A percentile compares a stretch with the other conserved stretches of the same genome.
Evolutionary conservation across 2,329 filamentous ascomycete genomes (phyloP).

Genomic region (Curvularia spicifera): DNA sequence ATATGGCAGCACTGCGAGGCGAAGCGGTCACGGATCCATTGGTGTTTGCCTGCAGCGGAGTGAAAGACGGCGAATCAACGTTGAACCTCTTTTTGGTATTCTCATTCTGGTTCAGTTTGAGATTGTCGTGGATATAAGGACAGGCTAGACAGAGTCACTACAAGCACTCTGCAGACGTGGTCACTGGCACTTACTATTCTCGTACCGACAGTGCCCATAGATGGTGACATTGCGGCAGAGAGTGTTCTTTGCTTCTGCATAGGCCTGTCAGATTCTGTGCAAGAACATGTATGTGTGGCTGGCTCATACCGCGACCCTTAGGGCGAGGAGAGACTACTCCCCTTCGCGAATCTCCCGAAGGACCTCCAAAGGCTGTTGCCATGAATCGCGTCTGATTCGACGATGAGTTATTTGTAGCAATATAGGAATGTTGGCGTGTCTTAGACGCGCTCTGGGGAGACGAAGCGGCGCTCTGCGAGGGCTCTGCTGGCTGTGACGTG

Average conservation of each 20-base stretch:
- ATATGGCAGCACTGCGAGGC: constrained; percentile 76
- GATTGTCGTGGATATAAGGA: constrained; percentile 84
- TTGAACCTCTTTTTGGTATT: constrained; percentile 78
- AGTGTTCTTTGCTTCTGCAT: constrained; percentile 76
- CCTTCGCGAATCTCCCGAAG: constrained; percentile 51
- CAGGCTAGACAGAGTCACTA: constrained; percentile 57
- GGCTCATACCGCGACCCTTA: constrained; percentile 51
- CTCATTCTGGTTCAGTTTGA: constrained; percentile 65
- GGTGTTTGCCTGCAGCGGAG: constrained; percentile 65
- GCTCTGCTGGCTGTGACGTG: constrained; percentile 28
- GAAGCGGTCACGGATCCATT: constrained; percentile 55
- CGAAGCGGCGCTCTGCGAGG: constrained; percentile 21
- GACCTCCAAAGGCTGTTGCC: constrained; percentile 46
- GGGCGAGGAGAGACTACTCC: constrained; percentile 52
- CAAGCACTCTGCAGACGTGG: constrained; percentile 10
- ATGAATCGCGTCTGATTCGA: constrained; percentile 40
- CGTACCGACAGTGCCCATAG: constrained; percentile 90
- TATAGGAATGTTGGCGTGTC: constrained; percentile 24
- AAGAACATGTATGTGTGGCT: constrained; percentile 9
- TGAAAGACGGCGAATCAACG: constrained; percentile 96
- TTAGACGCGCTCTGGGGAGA: constrained; percentile 29
- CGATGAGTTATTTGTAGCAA: constrained; percentile 25
- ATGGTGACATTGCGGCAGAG: constrained; percentile 92
- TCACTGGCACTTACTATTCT: constrained; percentile 66
- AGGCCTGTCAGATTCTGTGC: constrained; percentile 29